Percentiles rank a stretch among this genome's conserved stretches.
These are phyloP conservation scores for Lolium perenne DNA, from an alignment of 176 grass and related monocot species.

Conservation along the genomic window DNA sequence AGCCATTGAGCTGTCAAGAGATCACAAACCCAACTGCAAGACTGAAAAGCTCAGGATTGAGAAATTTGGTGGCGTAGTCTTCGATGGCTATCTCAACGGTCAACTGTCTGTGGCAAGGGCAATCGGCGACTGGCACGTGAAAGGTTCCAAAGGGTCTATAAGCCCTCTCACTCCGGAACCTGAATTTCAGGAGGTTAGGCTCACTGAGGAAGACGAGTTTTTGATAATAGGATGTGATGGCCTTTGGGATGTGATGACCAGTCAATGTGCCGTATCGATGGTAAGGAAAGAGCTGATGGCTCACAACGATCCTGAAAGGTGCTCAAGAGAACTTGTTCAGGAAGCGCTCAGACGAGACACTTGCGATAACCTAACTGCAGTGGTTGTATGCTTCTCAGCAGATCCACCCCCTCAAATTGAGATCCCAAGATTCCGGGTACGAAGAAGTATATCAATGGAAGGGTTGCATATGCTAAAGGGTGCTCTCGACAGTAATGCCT, in stretches of 20 bases:
- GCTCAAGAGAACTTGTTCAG: constrained; percentile 74
- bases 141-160: constrained; percentile 73
- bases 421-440: constrained; percentile 72
- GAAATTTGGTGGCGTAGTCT: constrained; percentile 79
- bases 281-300: constrained; percentile 78
- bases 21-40: constrained; percentile 82
- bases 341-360: constrained; percentile 77
- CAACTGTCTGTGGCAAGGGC: constrained; percentile 91
- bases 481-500: constrained; percentile 77
- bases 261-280: constrained; percentile 83
- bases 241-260: constrained; percentile 99
- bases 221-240: constrained; percentile 92
- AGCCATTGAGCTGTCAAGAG: constrained; percentile 79
- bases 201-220: constrained; percentile 90
- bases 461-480: constrained; percentile 75
- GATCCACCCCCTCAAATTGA: constrained; percentile 88
- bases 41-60: constrained; percentile 82
- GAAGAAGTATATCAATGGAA: constrained; percentile 94
- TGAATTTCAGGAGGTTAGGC: constrained; percentile 74
- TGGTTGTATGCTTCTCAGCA: constrained; percentile 79
- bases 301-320: constrained; percentile 79
- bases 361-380: constrained; percentile 82
- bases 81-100: constrained; percentile 89
- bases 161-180: constrained; percentile 81
- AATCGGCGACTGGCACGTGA: constrained; percentile 94